Base-by-base conservation (phyloP, 768 basidiomycete species). In the Lactarius sp. region DNA sequence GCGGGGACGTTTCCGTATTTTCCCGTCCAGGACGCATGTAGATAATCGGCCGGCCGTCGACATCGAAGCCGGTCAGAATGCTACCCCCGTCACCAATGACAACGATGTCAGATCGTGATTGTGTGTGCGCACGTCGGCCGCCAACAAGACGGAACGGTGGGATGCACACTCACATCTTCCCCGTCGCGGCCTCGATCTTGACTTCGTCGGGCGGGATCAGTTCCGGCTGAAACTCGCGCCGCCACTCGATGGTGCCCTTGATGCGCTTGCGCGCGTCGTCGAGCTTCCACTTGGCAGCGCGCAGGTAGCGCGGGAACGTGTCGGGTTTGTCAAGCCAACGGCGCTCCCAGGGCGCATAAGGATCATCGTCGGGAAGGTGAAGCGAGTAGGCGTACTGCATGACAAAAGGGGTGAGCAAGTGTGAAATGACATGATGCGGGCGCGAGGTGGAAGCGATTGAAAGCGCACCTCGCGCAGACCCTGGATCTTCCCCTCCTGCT, bases 11-110 rank as follows among this genome's bases (percentile, higher is more conserved):
- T 68, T 88, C 82, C 8, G 92, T 94, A 72, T 94, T 94, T 72
- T 95, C 91, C 63, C 84, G 80, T 33, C 91, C 92, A 0, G 93
- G 92, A 16, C 91, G 85, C 85, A 95, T 86, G 74, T 93, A 94
- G 14, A 95, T 77, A 49, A 94, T 87, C 0, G 93, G 92, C n/a
- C 93, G 79, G 5, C 90, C 91, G 60, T 93, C 90, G 56, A 79
- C 80, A 75, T 95, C 92, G 68, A 94, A 94, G 7, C 93, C 92
- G 59, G 85, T 91, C 52, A 94, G 74, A 52, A 94, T 81, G 51
- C 92, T 93, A 67, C 6, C 20, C 16, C 5, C 12, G 14, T 16
- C 27, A 13, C 42, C 63, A 46, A 22, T 31, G 22, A 22, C 14
- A 41, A 22, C 46, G 44, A 27, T 39, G 61, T 62, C 39, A 56